Evolutionary conservation across 1,139 yeast species (phyloP).

Genomic region (Kazachstania sp.): DNA sequence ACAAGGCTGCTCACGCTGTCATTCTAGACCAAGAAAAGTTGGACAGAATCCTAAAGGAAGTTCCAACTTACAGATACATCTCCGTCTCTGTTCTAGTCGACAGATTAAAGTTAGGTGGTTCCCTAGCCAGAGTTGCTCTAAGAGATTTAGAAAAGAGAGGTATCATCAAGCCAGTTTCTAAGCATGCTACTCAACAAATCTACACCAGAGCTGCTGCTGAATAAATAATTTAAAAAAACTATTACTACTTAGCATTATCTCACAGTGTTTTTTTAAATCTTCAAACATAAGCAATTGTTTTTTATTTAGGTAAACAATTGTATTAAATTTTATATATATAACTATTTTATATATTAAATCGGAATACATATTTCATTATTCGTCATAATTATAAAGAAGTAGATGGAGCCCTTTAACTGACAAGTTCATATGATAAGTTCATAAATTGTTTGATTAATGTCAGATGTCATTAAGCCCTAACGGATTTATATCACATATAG

Average conservation of each 20-base stretch:
- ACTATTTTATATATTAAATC: neutral
- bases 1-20: slow-evolving; percentile 98
- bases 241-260: neutral
- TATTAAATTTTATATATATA: neutral
- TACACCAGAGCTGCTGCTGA: slow-evolving; percentile 75
- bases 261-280: neutral
- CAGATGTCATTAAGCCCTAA: too few relatives aligned
- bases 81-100: slow-evolving; percentile 97
- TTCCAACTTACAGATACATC: slow-evolving; percentile 97
- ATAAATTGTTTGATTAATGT: too few relatives aligned
- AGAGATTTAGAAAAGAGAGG: slow-evolving; percentile 94
- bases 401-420: too few relatives aligned
- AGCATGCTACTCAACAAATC: slow-evolving; percentile 95
- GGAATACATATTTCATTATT: slow-evolving; percentile 5
- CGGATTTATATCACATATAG: too few relatives aligned
- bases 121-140: slow-evolving; percentile 96
- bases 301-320: neutral
- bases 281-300: neutral
- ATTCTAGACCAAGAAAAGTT: slow-evolving; percentile 96
- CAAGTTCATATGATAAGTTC: too few relatives aligned
- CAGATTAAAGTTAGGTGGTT: slow-evolving; percentile 99
- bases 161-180: slow-evolving; percentile 86
- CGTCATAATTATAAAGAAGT: neutral
- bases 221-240: slow-evolving; percentile 26
- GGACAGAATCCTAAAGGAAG: slow-evolving; percentile 99